Evolutionary conservation across 495 filamentous ascomycete species (phyloP).

Genomic region (Polyplosphaeria fusca): DNA sequence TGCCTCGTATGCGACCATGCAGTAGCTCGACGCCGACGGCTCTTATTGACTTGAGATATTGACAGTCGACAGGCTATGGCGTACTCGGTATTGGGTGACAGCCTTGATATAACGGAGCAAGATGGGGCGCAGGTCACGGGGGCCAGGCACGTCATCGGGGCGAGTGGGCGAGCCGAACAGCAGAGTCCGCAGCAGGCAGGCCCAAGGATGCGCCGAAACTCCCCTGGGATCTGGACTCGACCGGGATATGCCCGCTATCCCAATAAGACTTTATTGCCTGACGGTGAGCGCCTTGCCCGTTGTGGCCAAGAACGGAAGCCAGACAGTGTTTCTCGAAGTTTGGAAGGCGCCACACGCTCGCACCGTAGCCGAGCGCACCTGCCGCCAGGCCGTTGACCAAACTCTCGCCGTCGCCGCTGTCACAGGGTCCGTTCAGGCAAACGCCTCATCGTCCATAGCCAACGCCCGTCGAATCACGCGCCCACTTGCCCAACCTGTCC

Average conservation of each 20-base stretch:
- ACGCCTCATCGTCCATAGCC: no score
- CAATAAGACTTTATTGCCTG: slow-evolving; percentile 1
- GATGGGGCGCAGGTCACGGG: not conserved
- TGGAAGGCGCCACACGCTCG: slow-evolving; percentile 9
- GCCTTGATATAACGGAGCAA: not conserved
- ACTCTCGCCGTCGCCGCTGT: not conserved
- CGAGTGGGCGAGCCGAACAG: slow-evolving; percentile 19
- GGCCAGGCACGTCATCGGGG: slow-evolving; percentile 16
- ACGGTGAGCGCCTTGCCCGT: not conserved
- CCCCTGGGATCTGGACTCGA: not conserved
- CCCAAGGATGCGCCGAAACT: not conserved
- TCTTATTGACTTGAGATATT: slow-evolving; percentile 3
- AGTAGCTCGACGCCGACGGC: not conserved
- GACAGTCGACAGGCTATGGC: slow-evolving; percentile 8
- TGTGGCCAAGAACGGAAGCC: slow-evolving; percentile 1
- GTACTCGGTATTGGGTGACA: slow-evolving; percentile 9
- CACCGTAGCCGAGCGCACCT: not conserved
- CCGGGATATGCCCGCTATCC: not conserved
- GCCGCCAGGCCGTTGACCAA: not conserved
- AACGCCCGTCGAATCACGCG: slow-evolving; percentile 1
- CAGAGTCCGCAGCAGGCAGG: slow-evolving; percentile 2
- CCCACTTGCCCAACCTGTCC: not conserved
- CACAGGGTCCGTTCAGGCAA: no score
- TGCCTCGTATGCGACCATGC: not conserved
- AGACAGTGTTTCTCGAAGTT: slow-evolving; percentile 8